Percentiles rank a stretch among this genome's conserved stretches.
phyloP scores from a whole-genome alignment of 1,284 basidiomycete genomes.

The Limonomyces culmigenus region DNA sequence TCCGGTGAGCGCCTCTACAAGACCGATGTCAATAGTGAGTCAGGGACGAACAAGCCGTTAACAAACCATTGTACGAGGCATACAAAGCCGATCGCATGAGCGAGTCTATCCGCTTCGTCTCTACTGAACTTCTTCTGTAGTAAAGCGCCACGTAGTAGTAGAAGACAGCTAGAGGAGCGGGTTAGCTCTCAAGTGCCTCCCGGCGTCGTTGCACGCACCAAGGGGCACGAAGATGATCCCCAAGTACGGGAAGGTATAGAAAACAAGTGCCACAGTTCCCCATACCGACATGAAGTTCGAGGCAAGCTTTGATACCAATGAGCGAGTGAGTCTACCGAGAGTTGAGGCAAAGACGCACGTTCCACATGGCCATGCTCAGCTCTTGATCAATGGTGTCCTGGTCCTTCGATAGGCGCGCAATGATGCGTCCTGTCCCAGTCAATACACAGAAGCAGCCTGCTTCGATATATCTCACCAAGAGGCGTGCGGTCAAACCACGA shows the following conservation, averaged over 20 bases:
- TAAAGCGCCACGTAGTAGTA: slow-evolving; percentile 13
- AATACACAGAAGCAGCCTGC: not conserved
- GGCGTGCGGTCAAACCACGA: slow-evolving; percentile 78
- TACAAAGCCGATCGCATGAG: slow-evolving; percentile 20
- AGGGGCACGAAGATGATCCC: slow-evolving; percentile 34
- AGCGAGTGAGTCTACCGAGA: slow-evolving; percentile 7
- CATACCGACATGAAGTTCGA: slow-evolving; percentile 15
- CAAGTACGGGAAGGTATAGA: slow-evolving; percentile 46
- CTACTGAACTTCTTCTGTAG: slow-evolving; percentile 12
- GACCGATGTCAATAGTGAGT: slow-evolving; percentile 24
- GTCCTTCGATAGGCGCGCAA: slow-evolving; percentile 46
- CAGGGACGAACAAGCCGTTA: slow-evolving; percentile 11
- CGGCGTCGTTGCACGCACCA: too few species aligned
- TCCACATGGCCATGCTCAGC: slow-evolving; percentile 20
- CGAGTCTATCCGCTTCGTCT: slow-evolving; percentile 22
- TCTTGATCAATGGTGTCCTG: slow-evolving; percentile 39
- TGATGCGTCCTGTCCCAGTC: slow-evolving; percentile 27
- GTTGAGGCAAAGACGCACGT: slow-evolving; percentile 10
- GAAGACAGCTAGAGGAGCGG: slow-evolving; percentile 6
- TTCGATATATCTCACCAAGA: slow-evolving; percentile 29
- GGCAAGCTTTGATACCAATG: slow-evolving; percentile 5
- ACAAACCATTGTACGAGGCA: slow-evolving; percentile 14
- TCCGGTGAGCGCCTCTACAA: not conserved
- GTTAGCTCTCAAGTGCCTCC: too few species aligned
- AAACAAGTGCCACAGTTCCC: slow-evolving; percentile 39